Base-by-base conservation (phyloP, 2,329 filamentous ascomycete genomes). In the Fragosphaeria purpurea region DNA sequence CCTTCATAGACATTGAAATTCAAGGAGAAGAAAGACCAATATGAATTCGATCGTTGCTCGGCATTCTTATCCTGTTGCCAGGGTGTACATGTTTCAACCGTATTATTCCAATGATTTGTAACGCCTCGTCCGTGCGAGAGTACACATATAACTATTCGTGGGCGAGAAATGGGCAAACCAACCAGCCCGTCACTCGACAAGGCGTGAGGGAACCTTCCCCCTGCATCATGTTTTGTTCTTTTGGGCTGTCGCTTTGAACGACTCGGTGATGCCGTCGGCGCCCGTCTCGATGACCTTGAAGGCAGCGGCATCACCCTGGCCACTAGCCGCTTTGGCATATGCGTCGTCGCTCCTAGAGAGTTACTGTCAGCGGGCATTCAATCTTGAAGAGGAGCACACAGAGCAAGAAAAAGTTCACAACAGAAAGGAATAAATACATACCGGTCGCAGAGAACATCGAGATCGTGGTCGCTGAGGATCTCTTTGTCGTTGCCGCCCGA, bases 211-310 rank as follows among this genome's bases (percentile, higher is more conserved):
- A 22, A 22, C 22, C 22, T 22, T 3, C 22, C 22, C 22, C 22
- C 22, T 22, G 3, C 22, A 22, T 22, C 22, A 22, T 22, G 22
- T 22, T 22, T 22, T 22, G 22, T 22, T 22, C 22, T 22, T 22
- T 22, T 22, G 22, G 3, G 22, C 22, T 22, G 22, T 22, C 22
- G 22, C 22, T 22, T 47, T 51, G 13, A 51, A 57, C 37, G 49
- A 51, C 48, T 52, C 55, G 2, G 54, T 61, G 47, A 81, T 79
- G 1, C 76, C 76, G 45, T 77, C 69, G 0, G 70, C 67, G 1
- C 70, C 74, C n/a, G 88, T 94, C 66, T 91, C 88, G 10, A 96
- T 86, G 47, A 89, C 83, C 62, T 79, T 79, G 63, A 89, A 94
- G 0, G 72, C 76, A 46, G 79, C 83, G 1, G 82, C 82, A 58